phyloP scores from a whole-genome alignment of 2,329 filamentous ascomycete genomes.

The Nigrograna mackinnonii region DNA sequence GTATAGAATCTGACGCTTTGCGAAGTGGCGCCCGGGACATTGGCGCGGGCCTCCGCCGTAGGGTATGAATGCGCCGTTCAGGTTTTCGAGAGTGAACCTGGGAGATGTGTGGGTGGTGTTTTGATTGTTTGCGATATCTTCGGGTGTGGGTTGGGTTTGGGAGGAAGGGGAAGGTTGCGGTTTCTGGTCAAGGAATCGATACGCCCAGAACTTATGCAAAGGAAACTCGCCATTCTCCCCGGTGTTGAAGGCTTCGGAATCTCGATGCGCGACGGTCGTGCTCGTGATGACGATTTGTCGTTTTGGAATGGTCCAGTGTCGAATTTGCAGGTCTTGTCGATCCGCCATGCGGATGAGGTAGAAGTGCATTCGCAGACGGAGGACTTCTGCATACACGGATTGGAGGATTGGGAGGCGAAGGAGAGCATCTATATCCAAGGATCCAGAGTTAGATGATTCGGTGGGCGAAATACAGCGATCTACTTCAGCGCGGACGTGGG shows the following conservation, averaged over 20 bases:
- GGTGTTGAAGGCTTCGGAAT: slow-evolving; percentile 34
- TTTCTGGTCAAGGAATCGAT: slow-evolving; percentile 28
- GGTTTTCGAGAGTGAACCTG: background rate
- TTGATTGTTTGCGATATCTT: too few relatives aligned
- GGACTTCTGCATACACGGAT: slow-evolving; percentile 40
- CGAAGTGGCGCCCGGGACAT: slow-evolving; percentile 42
- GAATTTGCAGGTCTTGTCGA: slow-evolving; percentile 21
- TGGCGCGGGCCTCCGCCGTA: slow-evolving; percentile 34
- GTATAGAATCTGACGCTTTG: slow-evolving; percentile 38
- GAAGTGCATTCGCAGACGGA: slow-evolving; percentile 28
- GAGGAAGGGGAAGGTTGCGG: background rate
- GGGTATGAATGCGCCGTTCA: slow-evolving; percentile 27
- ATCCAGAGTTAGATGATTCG: slow-evolving; percentile 4
- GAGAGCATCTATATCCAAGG: slow-evolving; percentile 10
- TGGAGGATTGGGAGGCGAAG: slow-evolving; percentile 26
- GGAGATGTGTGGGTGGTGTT: too few relatives aligned
- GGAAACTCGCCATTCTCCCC: slow-evolving; percentile 19
- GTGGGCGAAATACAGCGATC: background rate
- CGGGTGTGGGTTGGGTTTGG: background rate
- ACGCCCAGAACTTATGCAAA: slow-evolving; percentile 38
- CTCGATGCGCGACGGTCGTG: slow-evolving; percentile 25
- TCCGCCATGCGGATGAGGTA: slow-evolving; percentile 19
- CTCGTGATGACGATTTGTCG: slow-evolving; percentile 24
- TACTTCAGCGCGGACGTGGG: slow-evolving; percentile 1
- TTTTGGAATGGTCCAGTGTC: slow-evolving; percentile 28